phyloP scores from a whole-genome alignment of 2,329 filamentous ascomycete species.

The Lasiodiplodia hormozganensis region DNA sequence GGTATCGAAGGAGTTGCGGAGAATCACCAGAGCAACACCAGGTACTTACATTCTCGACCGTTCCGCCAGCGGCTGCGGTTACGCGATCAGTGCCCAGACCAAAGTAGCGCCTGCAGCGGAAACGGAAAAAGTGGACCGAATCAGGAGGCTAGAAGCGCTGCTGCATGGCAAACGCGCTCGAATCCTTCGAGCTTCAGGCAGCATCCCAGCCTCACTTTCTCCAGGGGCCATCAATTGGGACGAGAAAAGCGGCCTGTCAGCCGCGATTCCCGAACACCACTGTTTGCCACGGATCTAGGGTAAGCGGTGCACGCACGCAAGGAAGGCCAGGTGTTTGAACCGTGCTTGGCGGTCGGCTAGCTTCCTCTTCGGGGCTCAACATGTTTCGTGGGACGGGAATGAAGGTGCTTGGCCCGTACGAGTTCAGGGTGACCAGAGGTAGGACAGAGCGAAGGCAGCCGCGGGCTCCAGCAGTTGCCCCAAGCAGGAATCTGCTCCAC shows the following conservation, averaged over 20 bases:
- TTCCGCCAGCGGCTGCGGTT: neutral
- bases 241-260: neutral
- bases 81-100: neutral
- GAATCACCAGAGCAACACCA: neutral
- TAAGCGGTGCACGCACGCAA: neutral
- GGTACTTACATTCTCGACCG: conserved; percentile 1
- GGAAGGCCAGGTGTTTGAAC: neutral
- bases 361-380: conserved; percentile 1
- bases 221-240: neutral
- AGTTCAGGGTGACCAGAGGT: conserved; percentile 3
- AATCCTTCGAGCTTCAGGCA: neutral
- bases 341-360: conserved; percentile 20
- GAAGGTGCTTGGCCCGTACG: neutral
- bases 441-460: neutral
- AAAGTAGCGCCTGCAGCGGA: neutral
- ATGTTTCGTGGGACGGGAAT: neutral
- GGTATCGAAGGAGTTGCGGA: neutral
- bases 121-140: neutral
- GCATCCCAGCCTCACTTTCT: conserved; percentile 10
- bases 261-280: neutral
- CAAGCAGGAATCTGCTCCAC: conserved; percentile 21
- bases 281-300: neutral
- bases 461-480: conserved; percentile 8
- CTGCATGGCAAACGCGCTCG: neutral
- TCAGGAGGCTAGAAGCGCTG: neutral